These are phyloP conservation scores for Odontarrhena argentea DNA, from an alignment of 345 rosid genomes.

Conservation along the genomic window DNA sequence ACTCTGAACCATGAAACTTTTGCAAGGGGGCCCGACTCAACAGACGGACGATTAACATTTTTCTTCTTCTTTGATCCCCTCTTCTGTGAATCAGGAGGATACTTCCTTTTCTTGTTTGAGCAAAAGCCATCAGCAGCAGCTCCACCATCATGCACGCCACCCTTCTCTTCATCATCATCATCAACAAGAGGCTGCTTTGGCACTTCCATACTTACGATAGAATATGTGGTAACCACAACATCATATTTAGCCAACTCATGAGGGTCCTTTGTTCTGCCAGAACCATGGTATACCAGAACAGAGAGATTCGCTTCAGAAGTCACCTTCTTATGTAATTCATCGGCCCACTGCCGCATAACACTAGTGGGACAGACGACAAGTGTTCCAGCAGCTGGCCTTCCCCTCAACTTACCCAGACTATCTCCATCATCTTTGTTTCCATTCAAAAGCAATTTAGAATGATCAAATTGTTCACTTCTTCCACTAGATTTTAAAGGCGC, in stretches of 20 bases:
- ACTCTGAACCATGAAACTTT: slow-evolving; percentile 96
- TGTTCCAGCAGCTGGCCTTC: slow-evolving; percentile 95
- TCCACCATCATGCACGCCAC: slow-evolving; percentile 47
- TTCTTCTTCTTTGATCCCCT: slow-evolving; percentile 61
- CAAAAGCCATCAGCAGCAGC: slow-evolving; percentile 41
- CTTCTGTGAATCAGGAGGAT: slow-evolving; percentile 54
- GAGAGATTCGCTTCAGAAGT: slow-evolving; percentile 63
- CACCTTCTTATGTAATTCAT: slow-evolving; percentile 82
- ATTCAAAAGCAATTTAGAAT: slow-evolving; percentile 34
- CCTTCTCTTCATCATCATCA: slow-evolving; percentile 64
- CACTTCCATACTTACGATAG: slow-evolving; percentile 97
- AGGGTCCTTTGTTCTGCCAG: slow-evolving; percentile 88
- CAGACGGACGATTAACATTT: slow-evolving; percentile 43
- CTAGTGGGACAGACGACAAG: slow-evolving; percentile 98
- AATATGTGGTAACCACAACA: slow-evolving; percentile 92
- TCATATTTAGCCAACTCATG: slow-evolving; percentile 79
- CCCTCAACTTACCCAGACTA: slow-evolving; percentile 47
- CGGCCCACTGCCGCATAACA: slow-evolving; percentile 94
- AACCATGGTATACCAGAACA: slow-evolving; percentile 88
- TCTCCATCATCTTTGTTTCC: slow-evolving; percentile 29
- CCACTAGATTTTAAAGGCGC: slow-evolving; percentile 34
- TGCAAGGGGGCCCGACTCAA: slow-evolving; percentile 83
- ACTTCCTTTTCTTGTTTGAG: slow-evolving; percentile 62
- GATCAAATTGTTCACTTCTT: slow-evolving; percentile 39
- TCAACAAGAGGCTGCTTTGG: slow-evolving; percentile 80